Base-by-base conservation (phyloP, 371 early-diverging fungal species). In the Circinella minor region DNA sequence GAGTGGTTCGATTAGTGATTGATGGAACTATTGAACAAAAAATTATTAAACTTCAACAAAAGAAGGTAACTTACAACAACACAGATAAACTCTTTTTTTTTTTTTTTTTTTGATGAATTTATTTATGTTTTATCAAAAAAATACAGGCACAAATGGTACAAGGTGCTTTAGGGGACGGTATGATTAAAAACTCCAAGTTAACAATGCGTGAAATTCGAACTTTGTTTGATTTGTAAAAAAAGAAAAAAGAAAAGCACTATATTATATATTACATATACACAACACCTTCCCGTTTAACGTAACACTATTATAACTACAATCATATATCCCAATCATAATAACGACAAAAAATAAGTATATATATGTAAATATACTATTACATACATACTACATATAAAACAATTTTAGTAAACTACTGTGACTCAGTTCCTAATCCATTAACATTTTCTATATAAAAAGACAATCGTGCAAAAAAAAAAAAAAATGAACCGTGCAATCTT, bases 21-120 rank as follows among this genome's bases (percentile, higher is more conserved):
- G 71, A 83, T 20, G 74, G 84, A 13, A 86, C 88, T 17, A 84
- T 92, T 14, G 92, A 92, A 69, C 84, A 89, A 66, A 86, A 88
- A 66, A 91, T 92, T 36, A 71, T 84, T n/a, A 57, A 68, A 48
- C 68, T 88, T 15, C 88, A 88, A 59, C 68, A 84, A 51, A 74
- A 80, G 55, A 88, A 88, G 81, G 82, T 79, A 67, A 27, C 59
- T 15, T 59, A 14, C 27, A 27, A 27, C 27, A 2, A 27, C 27
- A 27, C 27, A 27, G 27, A 27, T 27, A 27, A 27, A 27, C 27
- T 27, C 27, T 51, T 14, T 8, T 17, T 4, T 17, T 34, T 59
- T 59, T 43, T 9, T 1, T 43, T 9, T 6, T 9, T 9, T 1
- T 43, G 43, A 43, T 43, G 6, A 6, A 34, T 34, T 34, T 57